These are phyloP conservation scores for Daldinia childiae DNA, from an alignment of 495 filamentous ascomycete genomes.

Conservation along the genomic window DNA sequence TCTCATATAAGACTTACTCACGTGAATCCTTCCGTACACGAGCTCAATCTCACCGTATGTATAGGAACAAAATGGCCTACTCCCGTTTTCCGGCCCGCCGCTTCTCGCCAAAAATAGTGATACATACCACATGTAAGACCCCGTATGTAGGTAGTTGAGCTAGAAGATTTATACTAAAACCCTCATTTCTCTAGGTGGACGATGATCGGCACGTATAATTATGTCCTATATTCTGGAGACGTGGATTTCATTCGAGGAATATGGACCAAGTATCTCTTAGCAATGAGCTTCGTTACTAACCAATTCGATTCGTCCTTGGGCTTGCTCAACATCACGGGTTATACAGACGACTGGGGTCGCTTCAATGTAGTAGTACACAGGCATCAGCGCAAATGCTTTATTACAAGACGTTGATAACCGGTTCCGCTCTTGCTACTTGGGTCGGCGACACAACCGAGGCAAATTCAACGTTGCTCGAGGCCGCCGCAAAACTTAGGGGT, in stretches of 20 bases:
- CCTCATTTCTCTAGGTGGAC: conserved; percentile 50
- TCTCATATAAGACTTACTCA: neutral
- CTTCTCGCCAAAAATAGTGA: conserved; percentile 65
- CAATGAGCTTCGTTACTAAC: conserved; percentile 63
- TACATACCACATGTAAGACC: conserved; percentile 68
- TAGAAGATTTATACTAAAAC: neutral
- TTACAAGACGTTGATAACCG: conserved; percentile 62
- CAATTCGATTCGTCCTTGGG: conserved; percentile 61
- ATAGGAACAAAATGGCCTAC: conserved; percentile 37
- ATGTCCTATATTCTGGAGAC: conserved; percentile 67
- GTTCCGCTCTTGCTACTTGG: conserved; percentile 62
- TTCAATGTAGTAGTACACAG: conserved; percentile 61
- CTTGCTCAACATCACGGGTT: conserved; percentile 65
- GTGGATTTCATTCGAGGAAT: conserved; percentile 58
- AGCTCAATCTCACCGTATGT: conserved; percentile 30
- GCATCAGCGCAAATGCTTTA: conserved; percentile 68
- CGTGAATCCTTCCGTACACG: conserved; percentile 1
- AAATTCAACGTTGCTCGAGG: conserved; percentile 53
- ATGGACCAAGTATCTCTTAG: conserved; percentile 61
- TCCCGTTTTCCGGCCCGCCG: conserved; percentile 65
- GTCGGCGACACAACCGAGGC: conserved; percentile 54
- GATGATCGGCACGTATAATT: conserved; percentile 71
- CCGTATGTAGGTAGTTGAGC: neutral
- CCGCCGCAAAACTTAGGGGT: conserved; percentile 51
- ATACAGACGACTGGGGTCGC: conserved; percentile 65